Evolutionary conservation across 305 asterid species (phyloP).

Genomic region (Fraxinus nigra): DNA sequence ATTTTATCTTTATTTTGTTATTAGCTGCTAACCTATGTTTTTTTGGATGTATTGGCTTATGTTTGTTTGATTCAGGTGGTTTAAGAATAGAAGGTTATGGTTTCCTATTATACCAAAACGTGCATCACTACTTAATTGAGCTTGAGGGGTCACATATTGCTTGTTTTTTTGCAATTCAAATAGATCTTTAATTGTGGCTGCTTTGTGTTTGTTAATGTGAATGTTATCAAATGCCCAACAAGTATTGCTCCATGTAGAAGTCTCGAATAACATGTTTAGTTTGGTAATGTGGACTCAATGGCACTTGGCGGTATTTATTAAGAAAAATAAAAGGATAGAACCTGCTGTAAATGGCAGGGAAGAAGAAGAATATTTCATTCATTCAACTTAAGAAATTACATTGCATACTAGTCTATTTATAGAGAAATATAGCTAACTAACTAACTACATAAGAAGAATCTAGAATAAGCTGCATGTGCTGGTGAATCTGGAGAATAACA

Average conservation of each 20-base stretch:
- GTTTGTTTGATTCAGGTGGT: constrained; percentile 9
- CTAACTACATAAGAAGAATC: no score
- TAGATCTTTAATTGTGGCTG: neutral
- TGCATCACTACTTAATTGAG: neutral
- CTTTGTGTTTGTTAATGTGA: neutral
- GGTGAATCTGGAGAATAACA: no score
- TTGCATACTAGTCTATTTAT: no score
- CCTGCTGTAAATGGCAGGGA: no score
- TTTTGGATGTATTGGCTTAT: neutral
- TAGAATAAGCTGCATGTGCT: no score
- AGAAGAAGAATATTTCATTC: no score
- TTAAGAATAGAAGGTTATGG: neutral
- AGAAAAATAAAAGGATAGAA: no score
- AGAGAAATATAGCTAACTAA: no score
- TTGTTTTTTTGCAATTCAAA: neutral
- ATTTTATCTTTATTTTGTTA: neutral
- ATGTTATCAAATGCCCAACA: constrained; percentile 6
- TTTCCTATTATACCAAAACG: neutral
- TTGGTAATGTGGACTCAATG: neutral
- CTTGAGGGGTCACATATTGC: neutral
- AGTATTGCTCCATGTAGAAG: neutral
- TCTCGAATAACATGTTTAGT: neutral
- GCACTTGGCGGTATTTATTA: neutral
- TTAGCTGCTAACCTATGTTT: constrained; percentile 4
- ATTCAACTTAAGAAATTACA: no score